Evolutionary conservation across 2,329 filamentous ascomycete genomes (phyloP).

Genomic region (Lasiodiplodia hormozganensis): DNA sequence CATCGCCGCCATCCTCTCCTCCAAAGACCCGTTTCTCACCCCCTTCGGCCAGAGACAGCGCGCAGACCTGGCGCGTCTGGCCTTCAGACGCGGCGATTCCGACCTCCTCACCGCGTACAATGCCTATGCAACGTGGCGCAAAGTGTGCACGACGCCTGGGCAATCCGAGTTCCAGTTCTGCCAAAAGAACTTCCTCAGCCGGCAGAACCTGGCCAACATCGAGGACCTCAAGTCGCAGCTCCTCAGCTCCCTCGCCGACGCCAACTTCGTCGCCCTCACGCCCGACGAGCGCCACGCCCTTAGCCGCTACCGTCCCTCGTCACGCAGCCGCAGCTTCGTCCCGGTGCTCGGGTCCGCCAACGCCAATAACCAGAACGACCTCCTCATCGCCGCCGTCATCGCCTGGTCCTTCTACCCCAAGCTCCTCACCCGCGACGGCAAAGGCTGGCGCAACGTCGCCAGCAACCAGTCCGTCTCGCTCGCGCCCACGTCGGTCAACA

Average conservation of each 20-base stretch:
- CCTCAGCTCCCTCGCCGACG: conserved; percentile 82
- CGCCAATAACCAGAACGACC: conserved; percentile 78
- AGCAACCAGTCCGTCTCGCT: conserved; percentile 92
- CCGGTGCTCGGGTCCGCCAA: conserved; percentile 79
- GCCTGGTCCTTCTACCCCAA: conserved; percentile 97
- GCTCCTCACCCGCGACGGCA: conserved; percentile 81
- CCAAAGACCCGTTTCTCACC: conserved; percentile 90
- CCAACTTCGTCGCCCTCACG: conserved; percentile 79
- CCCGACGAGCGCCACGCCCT: conserved; percentile 74
- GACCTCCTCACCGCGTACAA: conserved; percentile 94
- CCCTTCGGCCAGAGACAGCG: conserved; percentile 84
- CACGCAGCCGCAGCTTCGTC: conserved; percentile 78
- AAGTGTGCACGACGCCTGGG: conserved; percentile 73
- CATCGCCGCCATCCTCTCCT: conserved; percentile 89
- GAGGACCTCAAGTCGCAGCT: conserved; percentile 96
- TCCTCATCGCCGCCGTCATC: conserved; percentile 80
- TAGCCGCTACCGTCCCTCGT: conserved; percentile 71
- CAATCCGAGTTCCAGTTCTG: conserved; percentile 88
- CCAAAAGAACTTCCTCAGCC: conserved; percentile 89
- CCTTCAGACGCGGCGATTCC: conserved; percentile 85
- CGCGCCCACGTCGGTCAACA: conserved; percentile 89
- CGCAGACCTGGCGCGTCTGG: conserved; percentile 77
- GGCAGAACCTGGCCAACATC: conserved; percentile 88
- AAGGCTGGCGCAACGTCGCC: conserved; percentile 87
- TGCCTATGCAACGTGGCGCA: conserved; percentile 88